These are phyloP conservation scores for Aspergillus quadrilineatus DNA, from an alignment of 2,329 filamentous ascomycete genomes.

Conservation along the genomic window DNA sequence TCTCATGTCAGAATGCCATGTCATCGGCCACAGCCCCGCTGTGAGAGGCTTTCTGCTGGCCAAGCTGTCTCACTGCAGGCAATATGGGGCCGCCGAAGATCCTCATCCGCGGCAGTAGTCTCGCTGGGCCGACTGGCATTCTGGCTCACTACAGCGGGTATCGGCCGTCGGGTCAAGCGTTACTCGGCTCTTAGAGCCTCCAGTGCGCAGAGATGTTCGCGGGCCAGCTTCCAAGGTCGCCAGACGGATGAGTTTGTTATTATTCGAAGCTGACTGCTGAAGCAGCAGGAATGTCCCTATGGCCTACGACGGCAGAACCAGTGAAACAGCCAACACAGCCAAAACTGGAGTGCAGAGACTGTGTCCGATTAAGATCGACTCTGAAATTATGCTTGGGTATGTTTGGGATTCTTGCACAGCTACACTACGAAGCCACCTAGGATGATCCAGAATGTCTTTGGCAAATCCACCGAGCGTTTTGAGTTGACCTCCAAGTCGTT, in stretches of 20 bases:
- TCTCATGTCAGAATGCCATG: background rate
- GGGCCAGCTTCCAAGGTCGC: conserved; percentile 53
- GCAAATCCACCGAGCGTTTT: conserved; percentile 29
- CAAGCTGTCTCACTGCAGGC: background rate
- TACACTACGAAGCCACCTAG: conserved; percentile 49
- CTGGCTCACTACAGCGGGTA: conserved; percentile 45
- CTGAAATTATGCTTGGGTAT: no score
- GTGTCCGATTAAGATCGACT: no score
- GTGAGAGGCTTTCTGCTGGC: background rate
- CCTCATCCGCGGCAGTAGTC: conserved; percentile 48
- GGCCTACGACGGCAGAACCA: conserved; percentile 38
- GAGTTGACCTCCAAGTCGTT: no score
- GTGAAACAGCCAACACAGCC: conserved; percentile 37
- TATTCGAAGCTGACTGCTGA: conserved; percentile 43
- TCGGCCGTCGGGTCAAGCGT: conserved; percentile 42
- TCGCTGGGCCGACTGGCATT: conserved; percentile 49
- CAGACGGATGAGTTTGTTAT: conserved; percentile 53
- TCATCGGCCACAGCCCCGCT: background rate
- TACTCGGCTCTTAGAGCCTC: conserved; percentile 43
- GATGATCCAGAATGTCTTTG: conserved; percentile 35
- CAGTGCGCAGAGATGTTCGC: conserved; percentile 56
- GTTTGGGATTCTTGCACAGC: conserved; percentile 21
- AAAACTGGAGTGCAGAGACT: no score
- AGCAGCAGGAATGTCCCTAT: conserved; percentile 52
- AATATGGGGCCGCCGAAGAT: conserved; percentile 38